Evolutionary conservation across 768 basidiomycete genomes (phyloP), one percentile per base, ranked within the genome.

Genomic region (Tylopilus sp.): DNA sequence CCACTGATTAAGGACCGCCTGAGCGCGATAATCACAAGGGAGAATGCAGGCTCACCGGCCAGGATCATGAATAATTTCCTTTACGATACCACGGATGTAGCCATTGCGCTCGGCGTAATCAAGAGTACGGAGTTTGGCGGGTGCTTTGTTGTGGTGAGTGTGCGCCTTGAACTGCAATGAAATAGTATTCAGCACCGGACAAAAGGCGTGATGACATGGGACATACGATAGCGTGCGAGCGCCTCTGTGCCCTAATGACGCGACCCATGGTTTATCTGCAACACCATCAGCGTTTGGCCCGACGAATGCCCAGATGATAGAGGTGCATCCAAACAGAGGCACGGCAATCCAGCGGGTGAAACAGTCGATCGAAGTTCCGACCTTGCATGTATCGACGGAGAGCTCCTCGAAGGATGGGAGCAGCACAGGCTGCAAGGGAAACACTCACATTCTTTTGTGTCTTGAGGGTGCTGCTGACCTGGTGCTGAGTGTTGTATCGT

Each of bases 21-120:
- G 43, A 51, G 38, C n/a, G 38, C 8, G 2, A 11, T 28, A 28
- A 17, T 8, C 3, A 43, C 13, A 18, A 0, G 28, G 17, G 10
- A 8, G 9, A 40, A 43, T 4, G 23, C 15, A 31, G 38, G 71
- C 90, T 71, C 70, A 95, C 93, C 95, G 97, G 72, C 97, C 97
- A 68, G 97, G 76, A 75, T 99, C 97, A 79, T 99, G 97, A 72
- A 99, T 97, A 75, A 99, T 98, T 68, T 99, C 95, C 78, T 95
- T 98, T 65, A 99, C 95, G 58, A 99, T 86, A 68, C 97, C 95
- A 51, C 95, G 85, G 60, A 99, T 79, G 80, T 98, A 99, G 56
- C 95, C 95, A 71, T 98, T 98, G 69, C 91, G 85, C 77, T 99
- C 97, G 7, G 49, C 49, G 10, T 50, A 99, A 75, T 99, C 97